These are phyloP conservation scores for Trichoderma hamatum DNA, from an alignment of 2,329 filamentous ascomycete genomes.

Conservation along the genomic window DNA sequence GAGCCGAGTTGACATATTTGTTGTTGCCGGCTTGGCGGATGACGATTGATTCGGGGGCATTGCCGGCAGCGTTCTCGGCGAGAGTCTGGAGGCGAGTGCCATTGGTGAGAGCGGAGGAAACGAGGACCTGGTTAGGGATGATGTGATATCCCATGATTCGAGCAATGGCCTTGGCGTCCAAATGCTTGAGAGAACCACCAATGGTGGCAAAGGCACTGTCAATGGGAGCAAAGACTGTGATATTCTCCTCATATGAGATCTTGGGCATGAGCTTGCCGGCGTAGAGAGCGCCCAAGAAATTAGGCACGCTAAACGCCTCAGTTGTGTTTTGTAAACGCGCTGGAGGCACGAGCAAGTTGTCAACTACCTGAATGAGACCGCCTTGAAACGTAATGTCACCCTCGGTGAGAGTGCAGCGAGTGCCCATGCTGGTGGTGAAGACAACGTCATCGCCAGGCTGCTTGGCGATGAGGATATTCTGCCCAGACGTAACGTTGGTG, in stretches of 20 bases:
- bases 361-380: constrained; percentile 56
- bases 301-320: constrained; percentile 50
- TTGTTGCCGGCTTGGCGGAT: constrained; percentile 47
- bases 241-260: constrained; percentile 45
- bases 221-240: constrained; percentile 68
- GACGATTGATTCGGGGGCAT: constrained; percentile 41
- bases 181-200: constrained; percentile 52
- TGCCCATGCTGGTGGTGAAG: constrained; percentile 54
- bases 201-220: constrained; percentile 63
- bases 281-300: constrained; percentile 44
- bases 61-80: constrained; percentile 44
- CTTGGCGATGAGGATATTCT: constrained; percentile 51
- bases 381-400: constrained; percentile 52
- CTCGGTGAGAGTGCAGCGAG: constrained; percentile 46
- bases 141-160: constrained; percentile 67
- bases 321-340: constrained; percentile 52
- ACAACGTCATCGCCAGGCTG: constrained; percentile 48
- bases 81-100: constrained; percentile 42
- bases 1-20: constrained; percentile 57
- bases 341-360: constrained; percentile 55
- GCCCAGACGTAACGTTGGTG: constrained; percentile 54
- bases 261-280: constrained; percentile 41
- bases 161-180: constrained; percentile 52
- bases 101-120: constrained; percentile 49
- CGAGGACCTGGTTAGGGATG: constrained; percentile 56